Conservation (phyloP, 1,139 yeast species). For the Sugiyamaella xylanicola region DNA sequence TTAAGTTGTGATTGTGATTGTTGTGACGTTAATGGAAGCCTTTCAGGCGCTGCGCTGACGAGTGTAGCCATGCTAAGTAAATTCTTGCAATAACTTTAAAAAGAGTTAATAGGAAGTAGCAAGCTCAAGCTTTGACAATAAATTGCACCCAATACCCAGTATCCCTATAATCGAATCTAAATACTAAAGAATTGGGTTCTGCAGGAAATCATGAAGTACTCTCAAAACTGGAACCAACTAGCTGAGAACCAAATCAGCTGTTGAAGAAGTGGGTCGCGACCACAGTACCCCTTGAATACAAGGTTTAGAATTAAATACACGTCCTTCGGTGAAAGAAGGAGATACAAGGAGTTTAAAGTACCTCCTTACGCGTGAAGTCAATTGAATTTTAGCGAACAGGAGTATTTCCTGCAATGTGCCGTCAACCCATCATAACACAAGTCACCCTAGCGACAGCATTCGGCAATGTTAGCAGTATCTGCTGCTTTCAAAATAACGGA, state of each 20-base stretch:
- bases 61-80: slow-evolving; percentile 1
- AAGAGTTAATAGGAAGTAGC: too few species aligned
- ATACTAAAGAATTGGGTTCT: too few species aligned
- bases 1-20: slow-evolving; percentile 5
- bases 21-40: neutral
- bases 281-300: neutral
- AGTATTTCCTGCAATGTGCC: neutral
- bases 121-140: too few species aligned
- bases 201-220: too few species aligned
- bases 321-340: neutral
- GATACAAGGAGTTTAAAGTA: neutral
- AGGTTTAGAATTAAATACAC: too few species aligned
- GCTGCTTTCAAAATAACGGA: too few species aligned
- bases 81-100: neutral
- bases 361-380: neutral
- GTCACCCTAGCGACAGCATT: neutral
- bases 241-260: neutral
- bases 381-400: neutral
- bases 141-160: too few species aligned
- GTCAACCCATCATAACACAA: neutral
- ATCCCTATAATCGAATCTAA: too few species aligned
- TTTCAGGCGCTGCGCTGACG: too few species aligned
- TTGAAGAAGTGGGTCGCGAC: neutral
- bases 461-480: too few species aligned
- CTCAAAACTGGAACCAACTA: too few species aligned